Evolutionary conservation across 1,284 basidiomycete species (phyloP).

Genomic region (Papiliotrema laurentii): DNA sequence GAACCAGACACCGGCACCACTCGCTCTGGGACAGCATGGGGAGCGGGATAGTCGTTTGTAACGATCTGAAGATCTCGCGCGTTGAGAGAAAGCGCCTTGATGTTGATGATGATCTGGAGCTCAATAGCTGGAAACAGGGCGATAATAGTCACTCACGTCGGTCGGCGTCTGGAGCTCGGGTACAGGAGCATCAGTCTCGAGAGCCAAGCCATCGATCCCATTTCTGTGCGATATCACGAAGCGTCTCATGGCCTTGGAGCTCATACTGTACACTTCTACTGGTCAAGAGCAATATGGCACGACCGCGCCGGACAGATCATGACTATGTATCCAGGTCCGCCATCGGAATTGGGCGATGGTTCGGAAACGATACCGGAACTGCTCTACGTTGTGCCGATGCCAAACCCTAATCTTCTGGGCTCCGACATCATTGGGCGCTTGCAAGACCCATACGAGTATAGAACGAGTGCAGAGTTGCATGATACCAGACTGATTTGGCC

Average conservation of each 20-base stretch:
- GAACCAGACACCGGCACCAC: slow-evolving; percentile 42
- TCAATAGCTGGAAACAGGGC: not conserved
- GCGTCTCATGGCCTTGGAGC: slow-evolving; percentile 23
- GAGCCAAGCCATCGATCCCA: slow-evolving; percentile 26
- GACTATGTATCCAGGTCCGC: too few species aligned
- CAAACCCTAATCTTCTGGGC: too few species aligned
- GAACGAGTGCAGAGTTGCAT: too few species aligned
- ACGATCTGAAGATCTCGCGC: slow-evolving; percentile 42
- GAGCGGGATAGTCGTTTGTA: slow-evolving; percentile 34
- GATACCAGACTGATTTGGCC: too few species aligned
- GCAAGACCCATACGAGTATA: too few species aligned
- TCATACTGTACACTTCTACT: too few species aligned
- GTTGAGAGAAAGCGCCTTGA: slow-evolving; percentile 47
- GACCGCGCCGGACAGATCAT: too few species aligned
- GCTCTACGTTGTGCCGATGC: too few species aligned
- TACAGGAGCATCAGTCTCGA: slow-evolving; percentile 19
- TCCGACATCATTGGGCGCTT: too few species aligned
- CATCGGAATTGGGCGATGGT: too few species aligned
- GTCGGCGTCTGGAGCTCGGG: slow-evolving; percentile 22
- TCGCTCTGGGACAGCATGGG: slow-evolving; percentile 28
- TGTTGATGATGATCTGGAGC: slow-evolving; percentile 31
- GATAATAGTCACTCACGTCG: slow-evolving; percentile 15
- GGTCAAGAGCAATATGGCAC: too few species aligned
- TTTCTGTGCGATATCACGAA: slow-evolving; percentile 27
- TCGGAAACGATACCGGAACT: too few species aligned